A percentile compares a stretch with the other conserved stretches of the same genome.
These are phyloP conservation scores for Aspergillus quadricinctus DNA, from an alignment of 2,329 filamentous ascomycete species.

Conservation along the genomic window DNA sequence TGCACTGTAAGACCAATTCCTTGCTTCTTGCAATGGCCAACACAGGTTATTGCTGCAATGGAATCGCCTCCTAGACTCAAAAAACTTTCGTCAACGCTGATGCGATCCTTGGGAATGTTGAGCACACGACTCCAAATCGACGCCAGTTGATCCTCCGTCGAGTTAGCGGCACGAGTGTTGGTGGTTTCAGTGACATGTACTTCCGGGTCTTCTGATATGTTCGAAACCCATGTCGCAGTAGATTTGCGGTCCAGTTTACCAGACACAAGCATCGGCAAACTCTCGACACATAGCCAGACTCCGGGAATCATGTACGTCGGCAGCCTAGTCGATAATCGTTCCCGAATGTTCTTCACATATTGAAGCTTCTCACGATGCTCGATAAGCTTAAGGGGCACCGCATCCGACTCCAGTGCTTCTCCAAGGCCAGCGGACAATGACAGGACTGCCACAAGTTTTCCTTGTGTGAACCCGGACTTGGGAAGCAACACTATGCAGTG, in stretches of 20 bases:
- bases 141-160: slow-evolving; percentile 27
- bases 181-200: slow-evolving; percentile 4
- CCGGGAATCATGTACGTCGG: slow-evolving; percentile 47
- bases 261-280: slow-evolving; percentile 42
- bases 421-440: slow-evolving; percentile 22
- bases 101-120: slow-evolving; percentile 31
- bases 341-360: slow-evolving; percentile 24
- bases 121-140: slow-evolving; percentile 37
- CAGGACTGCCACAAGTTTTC: slow-evolving; percentile 30
- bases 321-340: slow-evolving; percentile 28
- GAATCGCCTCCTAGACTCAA: slow-evolving; percentile 47
- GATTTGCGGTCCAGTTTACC: slow-evolving; percentile 45
- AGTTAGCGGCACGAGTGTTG: slow-evolving; percentile 15
- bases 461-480: slow-evolving; percentile 30
- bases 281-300: slow-evolving; percentile 43
- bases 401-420: slow-evolving; percentile 13
- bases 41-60: slow-evolving; percentile 49
- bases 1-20: slow-evolving; percentile 46
- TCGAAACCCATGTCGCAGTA: slow-evolving; percentile 31
- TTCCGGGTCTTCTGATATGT: slow-evolving; percentile 26
- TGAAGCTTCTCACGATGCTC: slow-evolving; percentile 15
- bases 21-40: slow-evolving; percentile 44
- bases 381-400: slow-evolving; percentile 22
- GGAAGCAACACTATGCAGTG: slow-evolving; percentile 35
- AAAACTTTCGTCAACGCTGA: slow-evolving; percentile 38